Evolutionary conservation across 2,329 filamentous ascomycete species (phyloP).

Genomic region (Colletotrichum melonis): DNA sequence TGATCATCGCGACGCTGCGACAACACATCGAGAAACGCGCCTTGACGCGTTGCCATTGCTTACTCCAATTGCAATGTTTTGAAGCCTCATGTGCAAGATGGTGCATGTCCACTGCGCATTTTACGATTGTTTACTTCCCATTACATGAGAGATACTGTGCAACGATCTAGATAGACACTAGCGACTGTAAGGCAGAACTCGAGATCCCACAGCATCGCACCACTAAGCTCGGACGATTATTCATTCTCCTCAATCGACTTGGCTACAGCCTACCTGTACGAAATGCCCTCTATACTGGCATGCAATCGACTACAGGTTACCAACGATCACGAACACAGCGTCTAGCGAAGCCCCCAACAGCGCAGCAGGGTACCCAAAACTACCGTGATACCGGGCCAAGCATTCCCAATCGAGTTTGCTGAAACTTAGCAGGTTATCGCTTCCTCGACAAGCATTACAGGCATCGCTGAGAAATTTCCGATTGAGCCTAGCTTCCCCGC

Average conservation of each 20-base stretch:
- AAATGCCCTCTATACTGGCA: neutral
- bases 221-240: neutral
- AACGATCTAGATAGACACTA: neutral
- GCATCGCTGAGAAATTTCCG: conserved; percentile 28
- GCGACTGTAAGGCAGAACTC: neutral
- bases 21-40: neutral
- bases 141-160: neutral
- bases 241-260: neutral
- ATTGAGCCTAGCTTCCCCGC: conserved; percentile 19
- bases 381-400: conserved; percentile 33
- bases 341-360: neutral
- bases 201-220: neutral
- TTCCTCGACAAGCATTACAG: conserved; percentile 31
- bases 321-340: neutral
- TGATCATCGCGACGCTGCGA: conserved; percentile 15
- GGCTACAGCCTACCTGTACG: neutral
- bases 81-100: neutral
- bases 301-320: neutral
- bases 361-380: conserved; percentile 17
- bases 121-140: neutral
- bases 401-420: conserved; percentile 30
- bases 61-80: neutral
- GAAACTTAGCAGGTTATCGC: conserved; percentile 26
- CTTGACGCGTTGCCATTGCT: conserved; percentile 8
- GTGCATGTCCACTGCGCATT: neutral